Evolutionary conservation across 768 basidiomycete genomes (phyloP).

Genomic region (Xerocomellus chrysenteron): DNA sequence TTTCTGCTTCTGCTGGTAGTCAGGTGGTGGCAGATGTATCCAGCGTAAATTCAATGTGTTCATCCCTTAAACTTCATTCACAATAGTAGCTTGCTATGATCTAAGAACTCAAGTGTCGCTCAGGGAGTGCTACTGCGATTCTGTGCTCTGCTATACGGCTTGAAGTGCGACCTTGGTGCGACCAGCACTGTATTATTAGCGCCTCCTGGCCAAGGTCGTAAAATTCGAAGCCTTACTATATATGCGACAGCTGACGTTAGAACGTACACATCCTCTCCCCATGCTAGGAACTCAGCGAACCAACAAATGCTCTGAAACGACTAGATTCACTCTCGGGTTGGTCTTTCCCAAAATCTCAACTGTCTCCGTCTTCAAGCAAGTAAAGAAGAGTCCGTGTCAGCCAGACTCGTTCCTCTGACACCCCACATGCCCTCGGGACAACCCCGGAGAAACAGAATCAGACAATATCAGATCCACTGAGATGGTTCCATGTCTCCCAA

Average conservation of each 20-base stretch:
- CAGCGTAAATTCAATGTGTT: not conserved
- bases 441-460: too few relatives aligned
- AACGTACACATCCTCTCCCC: not conserved
- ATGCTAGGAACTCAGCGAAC: conserved; percentile 6
- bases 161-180: too few relatives aligned
- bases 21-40: conserved; percentile 6
- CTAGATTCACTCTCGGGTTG: conserved; percentile 27
- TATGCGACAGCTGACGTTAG: not conserved
- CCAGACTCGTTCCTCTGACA: not conserved
- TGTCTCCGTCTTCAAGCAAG: conserved; percentile 26
- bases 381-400: not conserved
- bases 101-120: not conserved
- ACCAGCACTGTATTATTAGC: not conserved
- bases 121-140: too few relatives aligned
- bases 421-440: too few relatives aligned
- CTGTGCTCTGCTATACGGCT: too few relatives aligned
- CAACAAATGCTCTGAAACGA: conserved; percentile 27
- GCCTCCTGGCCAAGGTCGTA: not conserved
- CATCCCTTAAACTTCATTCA: not conserved
- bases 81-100: not conserved
- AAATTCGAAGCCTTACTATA: not conserved
- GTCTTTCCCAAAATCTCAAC: conserved; percentile 24
- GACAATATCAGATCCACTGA: too few relatives aligned
- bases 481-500: too few relatives aligned
- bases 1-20: not conserved